Percentiles rank a stretch among this genome's conserved stretches.
Conservation (phyloP, 2,329 filamentous ascomycete genomes). For the Hypoxylon sp. region DNA sequence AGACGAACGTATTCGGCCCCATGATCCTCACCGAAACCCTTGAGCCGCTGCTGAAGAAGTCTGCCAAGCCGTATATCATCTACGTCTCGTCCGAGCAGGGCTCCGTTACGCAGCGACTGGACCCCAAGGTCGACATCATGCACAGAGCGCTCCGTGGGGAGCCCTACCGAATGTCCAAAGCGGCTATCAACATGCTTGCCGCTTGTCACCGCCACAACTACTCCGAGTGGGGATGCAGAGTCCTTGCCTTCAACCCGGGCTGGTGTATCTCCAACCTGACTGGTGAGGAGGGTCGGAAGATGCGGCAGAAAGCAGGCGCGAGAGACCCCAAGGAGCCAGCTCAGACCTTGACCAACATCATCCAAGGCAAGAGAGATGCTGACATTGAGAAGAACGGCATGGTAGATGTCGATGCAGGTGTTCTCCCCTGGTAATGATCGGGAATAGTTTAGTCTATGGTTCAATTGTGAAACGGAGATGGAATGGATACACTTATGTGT, state of each 20-base stretch:
- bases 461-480: background rate
- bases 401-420: conserved; percentile 40
- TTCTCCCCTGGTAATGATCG: conserved; percentile 38
- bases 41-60: conserved; percentile 50
- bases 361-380: conserved; percentile 48
- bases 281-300: conserved; percentile 45
- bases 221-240: conserved; percentile 49
- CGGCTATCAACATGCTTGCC: conserved; percentile 53
- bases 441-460: background rate
- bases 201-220: conserved; percentile 47
- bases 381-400: conserved; percentile 45
- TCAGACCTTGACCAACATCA: conserved; percentile 42
- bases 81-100: conserved; percentile 52
- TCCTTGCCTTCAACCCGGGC: conserved; percentile 52
- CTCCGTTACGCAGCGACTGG: conserved; percentile 47
- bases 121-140: conserved; percentile 35
- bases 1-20: conserved; percentile 54
- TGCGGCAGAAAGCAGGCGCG: conserved; percentile 44
- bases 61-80: conserved; percentile 48
- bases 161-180: conserved; percentile 53
- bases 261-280: conserved; percentile 51
- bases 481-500: too few species aligned
- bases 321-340: conserved; percentile 47
- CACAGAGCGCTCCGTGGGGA: conserved; percentile 35
- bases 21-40: conserved; percentile 49